A percentile compares a stretch with the other conserved stretches of the same genome.
Evolutionary conservation across 345 rosid genomes (phyloP).

Genomic region (Ricinus communis): DNA sequence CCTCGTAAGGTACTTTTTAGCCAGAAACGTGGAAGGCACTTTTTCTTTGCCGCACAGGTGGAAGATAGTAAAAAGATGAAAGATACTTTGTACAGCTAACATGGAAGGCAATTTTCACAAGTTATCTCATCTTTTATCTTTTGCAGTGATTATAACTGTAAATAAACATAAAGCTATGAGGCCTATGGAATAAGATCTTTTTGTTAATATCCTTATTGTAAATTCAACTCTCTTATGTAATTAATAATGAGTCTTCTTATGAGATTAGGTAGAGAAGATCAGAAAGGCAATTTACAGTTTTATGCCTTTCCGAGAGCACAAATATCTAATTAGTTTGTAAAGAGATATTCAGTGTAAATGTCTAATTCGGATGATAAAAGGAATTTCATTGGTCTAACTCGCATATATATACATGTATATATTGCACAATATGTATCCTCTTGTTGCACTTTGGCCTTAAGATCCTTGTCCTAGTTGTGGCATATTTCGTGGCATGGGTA

Average conservation of each 20-base stretch:
- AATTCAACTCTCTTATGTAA: conserved; percentile 13
- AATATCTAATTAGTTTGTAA: conserved; percentile 18
- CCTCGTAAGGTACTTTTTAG: conserved; percentile 21
- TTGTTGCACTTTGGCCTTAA: too few species aligned
- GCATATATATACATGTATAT: too few species aligned
- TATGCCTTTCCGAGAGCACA: conserved; percentile 13
- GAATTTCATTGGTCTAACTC: too few species aligned
- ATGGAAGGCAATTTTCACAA: conserved; percentile 28
- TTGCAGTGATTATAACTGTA: conserved; percentile 19
- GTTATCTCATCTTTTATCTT: conserved; percentile 2
- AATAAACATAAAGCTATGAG: conserved; percentile 26
- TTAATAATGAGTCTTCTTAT: neutral
- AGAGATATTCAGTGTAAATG: conserved; percentile 25
- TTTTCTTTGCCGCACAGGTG: conserved; percentile 17
- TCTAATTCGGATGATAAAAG: neutral
- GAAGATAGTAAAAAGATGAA: neutral
- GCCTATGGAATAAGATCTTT: conserved; percentile 34
- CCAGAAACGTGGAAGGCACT: conserved; percentile 6
- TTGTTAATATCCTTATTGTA: conserved; percentile 18
- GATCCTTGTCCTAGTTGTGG: too few species aligned
- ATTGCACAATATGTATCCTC: too few species aligned
- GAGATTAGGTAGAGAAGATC: conserved; percentile 11
- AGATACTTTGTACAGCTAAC: conserved; percentile 35
- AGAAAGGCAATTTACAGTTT: conserved; percentile 2
- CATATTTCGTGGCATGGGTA: too few species aligned